Base-by-base conservation (phyloP, 495 filamentous ascomycete genomes). In the Daldinia vernicosa region DNA sequence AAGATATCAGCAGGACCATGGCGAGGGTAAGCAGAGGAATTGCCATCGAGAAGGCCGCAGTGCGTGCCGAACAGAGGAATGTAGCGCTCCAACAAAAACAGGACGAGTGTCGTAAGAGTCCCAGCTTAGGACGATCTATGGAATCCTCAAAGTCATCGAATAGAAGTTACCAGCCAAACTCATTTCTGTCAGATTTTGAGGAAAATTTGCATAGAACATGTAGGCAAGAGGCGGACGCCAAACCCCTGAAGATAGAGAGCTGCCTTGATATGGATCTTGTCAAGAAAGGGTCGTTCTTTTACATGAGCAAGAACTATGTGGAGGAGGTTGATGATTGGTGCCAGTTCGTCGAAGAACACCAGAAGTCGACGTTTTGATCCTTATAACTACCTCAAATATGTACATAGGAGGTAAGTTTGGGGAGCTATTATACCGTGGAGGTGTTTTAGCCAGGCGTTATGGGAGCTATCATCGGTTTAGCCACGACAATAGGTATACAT, bases 201-300 rank as follows among this genome's bases (percentile, higher is more conserved):
- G 1, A 0, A 5, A 4, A 24, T 15, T 6, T 60, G 7, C 15
- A 37, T 1, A 27, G 39, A 17, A 6, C 14, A 22, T 35, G 19
- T 17, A 4, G 11, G 30, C 30, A 14, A 14, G 55, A n/a, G 14
- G 50, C 14, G 0, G 47, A 60, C 3, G 60, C 54, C 4, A 22
- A 64, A 47, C 27, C 19, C 0, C 28, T 64, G 15, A 43, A 61
- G 14, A 64, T 43, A 11, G 69, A 72, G 3, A 63, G 26, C 6
- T 55, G 54, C 9, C 64, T 72, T 0, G 69, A 72, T 27, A 72
- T 72, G 69, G 60, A 22, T 3, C 33, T 60, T 35, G 43, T 64
- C 1, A 58, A 55, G 47, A 67, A 39, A 22, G 64, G 64, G 5
- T 60, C 63, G 8, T 60, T 67, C 24, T 43, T 68, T 6, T 72